phyloP scores from a whole-genome alignment of 306 rosid genomes.

The Cicer pinnatifidum region DNA sequence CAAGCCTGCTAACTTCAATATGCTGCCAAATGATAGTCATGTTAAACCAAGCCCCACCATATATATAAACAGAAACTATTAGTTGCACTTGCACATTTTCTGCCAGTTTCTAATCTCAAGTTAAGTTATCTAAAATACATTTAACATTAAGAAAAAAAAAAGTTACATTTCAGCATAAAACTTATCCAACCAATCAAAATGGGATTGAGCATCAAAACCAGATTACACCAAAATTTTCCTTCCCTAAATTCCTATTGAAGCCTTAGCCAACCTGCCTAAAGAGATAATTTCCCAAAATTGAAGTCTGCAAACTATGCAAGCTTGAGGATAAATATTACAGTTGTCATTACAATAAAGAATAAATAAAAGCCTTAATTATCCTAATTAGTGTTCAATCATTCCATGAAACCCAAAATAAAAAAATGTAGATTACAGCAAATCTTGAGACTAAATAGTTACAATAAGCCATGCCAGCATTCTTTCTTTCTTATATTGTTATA shows the following conservation, averaged over 20 bases:
- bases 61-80: slow-evolving; percentile 20
- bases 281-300: not conserved
- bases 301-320: not conserved
- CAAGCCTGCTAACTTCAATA: slow-evolving; percentile 95
- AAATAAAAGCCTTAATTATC: too few species aligned
- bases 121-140: slow-evolving; percentile 3
- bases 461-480: slow-evolving; percentile 12
- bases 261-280: not conserved
- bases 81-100: slow-evolving; percentile 21
- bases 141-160: slow-evolving; percentile 3
- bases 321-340: slow-evolving; percentile 7
- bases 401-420: slow-evolving; percentile 5
- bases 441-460: not conserved
- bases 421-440: not conserved
- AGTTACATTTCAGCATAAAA: slow-evolving; percentile 1
- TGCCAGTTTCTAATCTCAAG: slow-evolving; percentile 3
- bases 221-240: slow-evolving; percentile 16
- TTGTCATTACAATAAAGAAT: too few species aligned
- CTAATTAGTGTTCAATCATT: slow-evolving; percentile 7
- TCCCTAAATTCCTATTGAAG: not conserved
- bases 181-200: slow-evolving; percentile 28
- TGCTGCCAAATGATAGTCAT: slow-evolving; percentile 57
- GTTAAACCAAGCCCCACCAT: slow-evolving; percentile 9
- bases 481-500: not conserved
- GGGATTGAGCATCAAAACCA: slow-evolving; percentile 14